phyloP scores from a whole-genome alignment of 2,329 filamentous ascomycete genomes.

The Malbranchea zuffiana region DNA sequence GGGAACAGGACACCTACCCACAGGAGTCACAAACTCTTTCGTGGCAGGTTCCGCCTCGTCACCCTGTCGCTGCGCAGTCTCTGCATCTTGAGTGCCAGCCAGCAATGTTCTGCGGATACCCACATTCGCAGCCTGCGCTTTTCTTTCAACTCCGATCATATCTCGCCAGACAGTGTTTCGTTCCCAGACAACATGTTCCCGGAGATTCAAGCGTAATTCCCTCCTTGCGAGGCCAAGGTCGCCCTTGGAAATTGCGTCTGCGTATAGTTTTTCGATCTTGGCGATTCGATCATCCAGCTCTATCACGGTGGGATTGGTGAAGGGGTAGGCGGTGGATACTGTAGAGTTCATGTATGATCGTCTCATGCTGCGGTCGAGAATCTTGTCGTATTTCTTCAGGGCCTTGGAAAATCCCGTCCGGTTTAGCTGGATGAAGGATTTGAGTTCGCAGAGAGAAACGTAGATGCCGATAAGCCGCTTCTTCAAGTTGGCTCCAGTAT shows the following conservation, averaged over 20 bases:
- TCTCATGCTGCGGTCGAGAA: slow-evolving; percentile 70
- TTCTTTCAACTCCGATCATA: slow-evolving; percentile 94
- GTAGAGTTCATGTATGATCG: slow-evolving; percentile 60
- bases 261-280: slow-evolving; percentile 68
- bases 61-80: slow-evolving; percentile 65
- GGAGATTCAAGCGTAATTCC: slow-evolving; percentile 77
- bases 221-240: slow-evolving; percentile 66
- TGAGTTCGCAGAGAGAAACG: slow-evolving; percentile 86
- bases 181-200: slow-evolving; percentile 98
- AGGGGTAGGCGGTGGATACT: slow-evolving; percentile 72
- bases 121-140: slow-evolving; percentile 85
- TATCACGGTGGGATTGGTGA: slow-evolving; percentile 60
- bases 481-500: slow-evolving; percentile 73
- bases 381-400: slow-evolving; percentile 98
- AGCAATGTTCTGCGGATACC: slow-evolving; percentile 68
- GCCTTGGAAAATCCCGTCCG: slow-evolving; percentile 94
- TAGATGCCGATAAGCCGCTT: slow-evolving; percentile 81
- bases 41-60: slow-evolving; percentile 59
- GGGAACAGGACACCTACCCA: slow-evolving; percentile 66
- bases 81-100: slow-evolving; percentile 58
- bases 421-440: slow-evolving; percentile 93
- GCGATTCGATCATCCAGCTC: slow-evolving; percentile 60
- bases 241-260: slow-evolving; percentile 69
- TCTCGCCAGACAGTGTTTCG: slow-evolving; percentile 98
- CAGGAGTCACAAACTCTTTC: slow-evolving; percentile 65